Conservation (phyloP, 1,284 basidiomycete species). For the Cutaneotrichosporon dermatis region DNA sequence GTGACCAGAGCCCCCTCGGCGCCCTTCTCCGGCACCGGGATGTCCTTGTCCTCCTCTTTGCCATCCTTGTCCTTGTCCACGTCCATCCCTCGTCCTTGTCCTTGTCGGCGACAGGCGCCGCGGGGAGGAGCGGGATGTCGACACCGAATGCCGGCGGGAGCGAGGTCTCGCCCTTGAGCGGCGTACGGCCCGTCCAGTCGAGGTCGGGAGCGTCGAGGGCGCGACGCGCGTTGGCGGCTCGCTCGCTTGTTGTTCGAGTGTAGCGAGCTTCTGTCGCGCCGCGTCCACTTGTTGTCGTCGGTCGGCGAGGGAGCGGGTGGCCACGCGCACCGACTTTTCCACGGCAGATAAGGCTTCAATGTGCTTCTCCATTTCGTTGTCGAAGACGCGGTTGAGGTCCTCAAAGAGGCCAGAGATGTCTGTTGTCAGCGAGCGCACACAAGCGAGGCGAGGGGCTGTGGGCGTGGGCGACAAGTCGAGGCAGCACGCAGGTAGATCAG, state of each 20-base stretch:
- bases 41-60: not conserved
- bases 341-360: constrained; percentile 79
- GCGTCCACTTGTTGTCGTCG: constrained; percentile 75
- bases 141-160: constrained; percentile 30
- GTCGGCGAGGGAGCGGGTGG: constrained; percentile 83
- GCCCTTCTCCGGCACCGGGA: constrained; percentile 54
- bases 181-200: constrained; percentile 86
- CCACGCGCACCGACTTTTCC: constrained; percentile 78
- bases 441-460: too few relatives aligned
- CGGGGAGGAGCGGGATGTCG: constrained; percentile 43
- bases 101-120: constrained; percentile 41
- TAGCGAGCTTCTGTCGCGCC: constrained; percentile 65
- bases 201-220: constrained; percentile 52
- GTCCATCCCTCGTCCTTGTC: not conserved
- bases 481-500: too few relatives aligned
- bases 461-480: too few relatives aligned
- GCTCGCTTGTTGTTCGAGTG: constrained; percentile 72
- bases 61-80: not conserved
- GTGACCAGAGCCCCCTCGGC: constrained; percentile 59
- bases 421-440: constrained; percentile 36
- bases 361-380: constrained; percentile 76
- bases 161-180: constrained; percentile 52
- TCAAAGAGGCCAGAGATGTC: constrained; percentile 83
- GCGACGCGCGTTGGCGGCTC: constrained; percentile 72
- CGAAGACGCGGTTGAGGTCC: constrained; percentile 70